Conservation (phyloP, 805 yeast genomes). For the Barnettozyma pratensis region DNA sequence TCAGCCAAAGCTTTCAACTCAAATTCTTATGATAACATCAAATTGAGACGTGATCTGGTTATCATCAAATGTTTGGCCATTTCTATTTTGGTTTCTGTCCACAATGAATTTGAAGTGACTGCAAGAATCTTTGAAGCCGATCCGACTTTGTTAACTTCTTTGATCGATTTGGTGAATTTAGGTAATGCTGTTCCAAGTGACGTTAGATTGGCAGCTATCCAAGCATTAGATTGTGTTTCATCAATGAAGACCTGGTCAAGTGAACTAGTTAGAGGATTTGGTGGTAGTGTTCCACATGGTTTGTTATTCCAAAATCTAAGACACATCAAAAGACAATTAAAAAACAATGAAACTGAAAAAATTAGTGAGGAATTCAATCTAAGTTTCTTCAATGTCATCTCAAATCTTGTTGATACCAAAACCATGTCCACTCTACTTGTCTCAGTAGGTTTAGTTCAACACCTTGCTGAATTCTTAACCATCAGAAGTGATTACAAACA, state of each 20-base stretch:
- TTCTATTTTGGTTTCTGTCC: slow-evolving; percentile 55
- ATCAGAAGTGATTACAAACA: slow-evolving; percentile 47
- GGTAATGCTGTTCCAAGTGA: slow-evolving; percentile 50
- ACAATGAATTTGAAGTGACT: slow-evolving; percentile 52
- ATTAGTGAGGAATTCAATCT: slow-evolving; percentile 44
- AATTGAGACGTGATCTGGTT: slow-evolving; percentile 53
- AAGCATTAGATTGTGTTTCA: slow-evolving; percentile 66
- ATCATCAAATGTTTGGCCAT: slow-evolving; percentile 62
- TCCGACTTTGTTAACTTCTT: slow-evolving; percentile 60
- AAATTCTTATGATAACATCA: slow-evolving; percentile 46
- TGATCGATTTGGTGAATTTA: slow-evolving; percentile 70
- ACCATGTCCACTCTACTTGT: slow-evolving; percentile 52
- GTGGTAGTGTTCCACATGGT: slow-evolving; percentile 88
- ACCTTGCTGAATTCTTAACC: slow-evolving; percentile 56
- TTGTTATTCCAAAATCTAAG: slow-evolving; percentile 67
- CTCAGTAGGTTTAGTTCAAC: slow-evolving; percentile 70
- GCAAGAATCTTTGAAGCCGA: slow-evolving; percentile 67
- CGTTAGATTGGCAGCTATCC: slow-evolving; percentile 55
- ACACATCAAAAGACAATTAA: slow-evolving; percentile 47
- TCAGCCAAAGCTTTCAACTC: slow-evolving; percentile 70
- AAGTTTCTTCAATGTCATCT: slow-evolving; percentile 55
- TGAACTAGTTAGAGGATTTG: slow-evolving; percentile 70
- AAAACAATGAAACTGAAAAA: slow-evolving; percentile 31
- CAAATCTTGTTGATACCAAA: slow-evolving; percentile 53
- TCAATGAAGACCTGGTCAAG: slow-evolving; percentile 64